These are phyloP conservation scores for Thermothielavioides terrestris DNA, from an alignment of 495 filamentous ascomycete genomes.

Conservation along the genomic window DNA sequence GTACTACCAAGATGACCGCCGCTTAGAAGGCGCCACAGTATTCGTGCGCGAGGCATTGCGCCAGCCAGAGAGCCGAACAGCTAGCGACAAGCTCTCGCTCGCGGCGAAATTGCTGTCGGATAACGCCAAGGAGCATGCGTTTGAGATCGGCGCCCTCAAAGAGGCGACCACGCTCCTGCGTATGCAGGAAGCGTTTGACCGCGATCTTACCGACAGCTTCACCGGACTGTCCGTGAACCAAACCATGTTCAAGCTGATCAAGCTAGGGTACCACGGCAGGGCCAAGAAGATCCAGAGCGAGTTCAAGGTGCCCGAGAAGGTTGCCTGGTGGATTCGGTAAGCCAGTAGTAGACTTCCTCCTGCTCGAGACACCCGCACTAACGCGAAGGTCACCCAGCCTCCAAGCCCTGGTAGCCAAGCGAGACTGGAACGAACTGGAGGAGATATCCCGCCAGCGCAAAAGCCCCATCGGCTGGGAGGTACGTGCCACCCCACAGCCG, in stretches of 20 bases:
- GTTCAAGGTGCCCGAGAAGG: constrained; percentile 86
- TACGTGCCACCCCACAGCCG: constrained; percentile 31
- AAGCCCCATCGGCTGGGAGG: constrained; percentile 95
- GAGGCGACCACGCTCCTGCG: constrained; percentile 73
- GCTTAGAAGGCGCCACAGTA: constrained; percentile 78
- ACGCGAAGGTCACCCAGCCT: constrained; percentile 39
- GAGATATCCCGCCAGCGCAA: constrained; percentile 64
- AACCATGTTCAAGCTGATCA: constrained; percentile 76
- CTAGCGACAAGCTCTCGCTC: constrained; percentile 72
- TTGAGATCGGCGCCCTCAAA: constrained; percentile 66
- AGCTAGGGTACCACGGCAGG: constrained; percentile 63
- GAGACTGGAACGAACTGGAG: constrained; percentile 88
- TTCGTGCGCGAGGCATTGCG: constrained; percentile 72
- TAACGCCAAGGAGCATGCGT: constrained; percentile 61
- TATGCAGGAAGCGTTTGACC: constrained; percentile 75
- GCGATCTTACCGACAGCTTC: constrained; percentile 68
- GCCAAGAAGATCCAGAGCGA: constrained; percentile 81
- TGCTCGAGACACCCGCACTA: too few species aligned
- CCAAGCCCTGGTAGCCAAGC: constrained; percentile 76
- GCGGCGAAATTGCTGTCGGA: constrained; percentile 75
- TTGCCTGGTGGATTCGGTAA: constrained; percentile 74
- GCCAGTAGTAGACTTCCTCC: too few species aligned
- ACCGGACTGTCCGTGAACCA: constrained; percentile 80
- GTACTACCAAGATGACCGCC: constrained; percentile 95
- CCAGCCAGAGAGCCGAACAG: constrained; percentile 51